Evolutionary conservation across 2,329 filamentous ascomycete species (phyloP).

Genomic region (Ciborinia camelliae): DNA sequence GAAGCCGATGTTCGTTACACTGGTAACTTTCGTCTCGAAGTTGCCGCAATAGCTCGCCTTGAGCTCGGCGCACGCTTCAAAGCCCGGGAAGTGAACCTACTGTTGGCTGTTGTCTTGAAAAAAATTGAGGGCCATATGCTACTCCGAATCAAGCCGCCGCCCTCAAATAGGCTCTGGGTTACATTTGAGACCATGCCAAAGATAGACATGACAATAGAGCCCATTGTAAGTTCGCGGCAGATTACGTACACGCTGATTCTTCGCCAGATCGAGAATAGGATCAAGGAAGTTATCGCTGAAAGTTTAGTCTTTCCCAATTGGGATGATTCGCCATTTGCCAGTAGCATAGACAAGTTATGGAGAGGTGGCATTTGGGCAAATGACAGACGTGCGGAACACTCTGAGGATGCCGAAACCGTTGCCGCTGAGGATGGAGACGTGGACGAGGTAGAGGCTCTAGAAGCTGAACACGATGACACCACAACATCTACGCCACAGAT

Average conservation of each 20-base stretch:
- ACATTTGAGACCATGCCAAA: conserved; percentile 92
- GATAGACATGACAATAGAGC: conserved; percentile 90
- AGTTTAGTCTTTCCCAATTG: conserved; percentile 90
- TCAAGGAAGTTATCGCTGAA: conserved; percentile 90
- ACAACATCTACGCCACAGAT: conserved; percentile 42
- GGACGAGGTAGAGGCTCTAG: conserved; percentile 40
- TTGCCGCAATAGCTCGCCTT: conserved; percentile 88
- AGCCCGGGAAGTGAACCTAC: conserved; percentile 80
- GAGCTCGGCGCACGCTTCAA: conserved; percentile 89
- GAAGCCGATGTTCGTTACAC: conserved; percentile 87
- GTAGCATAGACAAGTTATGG: conserved; percentile 72
- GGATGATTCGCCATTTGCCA: conserved; percentile 91
- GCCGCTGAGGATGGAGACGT: conserved; percentile 47
- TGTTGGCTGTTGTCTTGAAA: conserved; percentile 81
- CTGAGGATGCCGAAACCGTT: conserved; percentile 40
- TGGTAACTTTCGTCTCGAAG: conserved; percentile 83
- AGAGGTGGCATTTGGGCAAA: conserved; percentile 78
- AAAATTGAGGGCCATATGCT: conserved; percentile 81
- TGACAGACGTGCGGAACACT: conserved; percentile 47
- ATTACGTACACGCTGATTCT: conserved; percentile 93
- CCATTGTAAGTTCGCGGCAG: conserved; percentile 90
- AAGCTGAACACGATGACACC: conserved; percentile 40
- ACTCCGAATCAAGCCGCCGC: conserved; percentile 87
- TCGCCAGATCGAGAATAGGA: conserved; percentile 88
- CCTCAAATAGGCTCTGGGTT: conserved; percentile 95